Evolutionary conservation across 2,329 filamentous ascomycete genomes (phyloP).

Genomic region (Colletotrichum echinochloae): DNA sequence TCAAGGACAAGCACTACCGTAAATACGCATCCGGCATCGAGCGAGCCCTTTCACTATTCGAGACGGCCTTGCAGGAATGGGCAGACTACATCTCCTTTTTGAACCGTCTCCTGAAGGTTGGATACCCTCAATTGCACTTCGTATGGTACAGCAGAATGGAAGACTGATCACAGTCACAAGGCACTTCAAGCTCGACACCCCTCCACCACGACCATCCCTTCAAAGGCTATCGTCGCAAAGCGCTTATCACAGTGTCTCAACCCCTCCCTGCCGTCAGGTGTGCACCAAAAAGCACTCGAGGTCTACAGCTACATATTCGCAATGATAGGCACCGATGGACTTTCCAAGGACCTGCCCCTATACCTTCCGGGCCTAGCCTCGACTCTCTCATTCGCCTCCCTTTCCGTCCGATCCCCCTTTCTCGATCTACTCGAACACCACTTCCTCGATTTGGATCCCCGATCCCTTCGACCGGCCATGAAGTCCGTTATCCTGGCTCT

Average conservation of each 20-base stretch:
- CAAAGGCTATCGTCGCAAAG: constrained; percentile 86
- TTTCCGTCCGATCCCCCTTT: constrained; percentile 88
- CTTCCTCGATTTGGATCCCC: constrained; percentile 77
- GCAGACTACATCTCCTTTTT: constrained; percentile 99
- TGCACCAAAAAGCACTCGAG: constrained; percentile 97
- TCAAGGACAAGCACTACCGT: constrained; percentile 78
- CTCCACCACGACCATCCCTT: constrained; percentile 78
- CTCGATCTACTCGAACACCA: constrained; percentile 86
- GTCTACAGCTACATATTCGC: constrained; percentile 92
- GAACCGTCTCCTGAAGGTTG: constrained; percentile 87
- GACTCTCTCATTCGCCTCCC: constrained; percentile 92
- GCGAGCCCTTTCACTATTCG: constrained; percentile 87
- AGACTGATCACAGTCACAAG: constrained; percentile 56
- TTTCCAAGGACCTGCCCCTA: constrained; percentile 84
- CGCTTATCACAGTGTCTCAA: constrained; percentile 96
- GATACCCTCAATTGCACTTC: constrained; percentile 26
- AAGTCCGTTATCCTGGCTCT: constrained; percentile 92
- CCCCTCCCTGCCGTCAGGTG: constrained; percentile 90
- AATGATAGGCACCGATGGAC: constrained; percentile 82
- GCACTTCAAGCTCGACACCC: constrained; percentile 88
- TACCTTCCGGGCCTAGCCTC: constrained; percentile 92
- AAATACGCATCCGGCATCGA: constrained; percentile 92
- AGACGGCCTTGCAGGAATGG: constrained; percentile 96
- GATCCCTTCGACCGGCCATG: constrained; percentile 83
- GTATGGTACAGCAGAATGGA: no score